These are phyloP conservation scores for Amanita thiersii DNA, from an alignment of 768 basidiomycete species.

Conservation along the genomic window DNA sequence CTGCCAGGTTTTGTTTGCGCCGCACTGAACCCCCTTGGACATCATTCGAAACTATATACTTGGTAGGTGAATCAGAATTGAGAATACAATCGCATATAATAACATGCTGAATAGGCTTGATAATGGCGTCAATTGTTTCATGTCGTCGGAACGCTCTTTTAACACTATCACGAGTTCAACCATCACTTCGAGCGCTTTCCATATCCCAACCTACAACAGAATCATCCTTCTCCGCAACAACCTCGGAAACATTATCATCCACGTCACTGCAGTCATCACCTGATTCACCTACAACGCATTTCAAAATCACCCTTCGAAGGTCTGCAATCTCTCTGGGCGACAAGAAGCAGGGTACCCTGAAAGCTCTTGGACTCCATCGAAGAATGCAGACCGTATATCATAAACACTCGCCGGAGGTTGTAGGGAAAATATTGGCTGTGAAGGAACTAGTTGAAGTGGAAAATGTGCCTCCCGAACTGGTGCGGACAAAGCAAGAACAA, in stretches of 20 bases:
- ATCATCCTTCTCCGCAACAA: neutral
- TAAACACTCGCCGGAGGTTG: conserved; percentile 59
- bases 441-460: conserved; percentile 89
- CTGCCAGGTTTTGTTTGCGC: no score
- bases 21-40: no score
- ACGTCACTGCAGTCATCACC: neutral
- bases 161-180: neutral
- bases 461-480: conserved; percentile 65
- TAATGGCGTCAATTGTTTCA: neutral
- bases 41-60: no score
- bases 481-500: conserved; percentile 66
- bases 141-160: neutral
- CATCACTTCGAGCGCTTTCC: neutral
- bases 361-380: conserved; percentile 76
- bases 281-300: conserved; percentile 54
- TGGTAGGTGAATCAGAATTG: conserved; percentile 2
- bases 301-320: conserved; percentile 82
- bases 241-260: neutral
- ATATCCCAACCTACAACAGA: neutral
- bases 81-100: no score
- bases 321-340: conserved; percentile 80
- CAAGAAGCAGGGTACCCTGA: conserved; percentile 63
- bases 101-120: neutral
- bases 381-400: conserved; percentile 84
- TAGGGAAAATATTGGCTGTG: conserved; percentile 79